Percentiles rank a stretch among this genome's conserved stretches.
phyloP scores from a whole-genome alignment of 2,329 filamentous ascomycete species.

The Aspergillus tubingensis region DNA sequence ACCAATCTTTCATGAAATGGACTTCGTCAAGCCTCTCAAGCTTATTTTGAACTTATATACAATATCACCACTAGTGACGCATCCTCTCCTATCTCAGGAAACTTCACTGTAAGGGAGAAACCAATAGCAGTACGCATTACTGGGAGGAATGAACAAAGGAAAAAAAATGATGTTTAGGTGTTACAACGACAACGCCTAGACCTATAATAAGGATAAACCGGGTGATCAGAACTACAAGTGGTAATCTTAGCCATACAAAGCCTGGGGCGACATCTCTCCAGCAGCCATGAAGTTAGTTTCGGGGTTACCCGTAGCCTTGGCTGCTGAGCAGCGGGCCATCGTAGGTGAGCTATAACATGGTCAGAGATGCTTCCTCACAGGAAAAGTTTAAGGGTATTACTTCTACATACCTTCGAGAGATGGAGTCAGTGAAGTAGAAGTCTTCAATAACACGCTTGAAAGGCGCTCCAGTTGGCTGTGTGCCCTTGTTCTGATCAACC shows the following conservation, averaged over 20 bases:
- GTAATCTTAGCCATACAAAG: conserved; percentile 39
- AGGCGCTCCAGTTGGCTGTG: conserved; percentile 68
- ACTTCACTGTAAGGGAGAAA: conserved; percentile 23
- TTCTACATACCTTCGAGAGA: conserved; percentile 80
- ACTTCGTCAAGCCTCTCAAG: conserved; percentile 17
- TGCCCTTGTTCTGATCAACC: conserved; percentile 92
- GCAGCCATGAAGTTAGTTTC: conserved; percentile 78
- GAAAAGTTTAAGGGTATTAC: not conserved
- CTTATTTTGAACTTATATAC: conserved; percentile 40
- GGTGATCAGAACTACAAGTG: conserved; percentile 17
- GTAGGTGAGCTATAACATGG: conserved; percentile 73
- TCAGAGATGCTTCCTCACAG: conserved; percentile 16
- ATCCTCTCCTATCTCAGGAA: conserved; percentile 25
- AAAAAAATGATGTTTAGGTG: conserved; percentile 35
- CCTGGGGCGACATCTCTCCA: conserved; percentile 53
- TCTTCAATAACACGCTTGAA: conserved; percentile 88
- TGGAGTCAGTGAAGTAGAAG: conserved; percentile 97
- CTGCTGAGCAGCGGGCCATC: conserved; percentile 95
- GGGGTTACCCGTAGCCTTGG: conserved; percentile 79
- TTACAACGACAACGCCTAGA: conserved; percentile 42
- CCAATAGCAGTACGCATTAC: conserved; percentile 19
- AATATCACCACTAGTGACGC: conserved; percentile 31
- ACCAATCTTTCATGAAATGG: not conserved
- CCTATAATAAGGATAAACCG: conserved; percentile 30
- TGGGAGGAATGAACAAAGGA: conserved; percentile 17